A percentile compares a stretch with the other conserved stretches of the same genome.
Evolutionary conservation across 805 yeast genomes (phyloP).

Genomic region (Barnettozyma sucrosica): DNA sequence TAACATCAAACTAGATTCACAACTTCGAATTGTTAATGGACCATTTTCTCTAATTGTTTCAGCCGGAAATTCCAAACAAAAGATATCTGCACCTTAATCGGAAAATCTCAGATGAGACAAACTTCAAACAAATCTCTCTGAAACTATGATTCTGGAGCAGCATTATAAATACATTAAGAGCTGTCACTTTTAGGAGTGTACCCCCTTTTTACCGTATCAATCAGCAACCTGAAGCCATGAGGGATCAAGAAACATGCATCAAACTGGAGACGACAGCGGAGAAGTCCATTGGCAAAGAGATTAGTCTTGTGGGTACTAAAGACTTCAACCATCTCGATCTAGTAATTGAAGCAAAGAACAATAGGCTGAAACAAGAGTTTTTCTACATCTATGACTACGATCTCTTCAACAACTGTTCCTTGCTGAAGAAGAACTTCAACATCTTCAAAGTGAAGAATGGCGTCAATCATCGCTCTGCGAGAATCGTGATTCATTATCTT

Average conservation of each 20-base stretch:
- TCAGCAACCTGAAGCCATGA: neutral
- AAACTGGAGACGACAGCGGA: constrained; percentile 24
- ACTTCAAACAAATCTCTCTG: neutral
- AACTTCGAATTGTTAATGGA: neutral
- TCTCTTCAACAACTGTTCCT: constrained; percentile 25
- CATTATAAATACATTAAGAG: neutral
- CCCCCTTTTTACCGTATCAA: neutral
- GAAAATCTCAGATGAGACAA: neutral
- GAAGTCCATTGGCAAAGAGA: constrained; percentile 22
- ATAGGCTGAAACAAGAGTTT: constrained; percentile 25
- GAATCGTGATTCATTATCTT: constrained; percentile 31
- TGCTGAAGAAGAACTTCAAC: constrained; percentile 22
- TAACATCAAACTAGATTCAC: neutral
- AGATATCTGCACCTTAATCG: neutral
- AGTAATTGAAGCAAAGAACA: constrained; percentile 25
- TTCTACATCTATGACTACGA: constrained; percentile 31
- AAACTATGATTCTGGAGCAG: neutral
- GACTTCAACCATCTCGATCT: constrained; percentile 26
- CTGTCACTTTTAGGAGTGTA: neutral
- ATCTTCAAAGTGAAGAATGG: constrained; percentile 16
- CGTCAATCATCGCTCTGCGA: constrained; percentile 29
- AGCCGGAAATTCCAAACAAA: neutral
- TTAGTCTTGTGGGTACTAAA: constrained; percentile 19
- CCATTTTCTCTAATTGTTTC: neutral
- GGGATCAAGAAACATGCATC: constrained; percentile 4